Percentiles rank a stretch among this genome's conserved stretches.
Conservation (phyloP, 2,329 filamentous ascomycete genomes). For the Colletotrichum tanaceti region DNA sequence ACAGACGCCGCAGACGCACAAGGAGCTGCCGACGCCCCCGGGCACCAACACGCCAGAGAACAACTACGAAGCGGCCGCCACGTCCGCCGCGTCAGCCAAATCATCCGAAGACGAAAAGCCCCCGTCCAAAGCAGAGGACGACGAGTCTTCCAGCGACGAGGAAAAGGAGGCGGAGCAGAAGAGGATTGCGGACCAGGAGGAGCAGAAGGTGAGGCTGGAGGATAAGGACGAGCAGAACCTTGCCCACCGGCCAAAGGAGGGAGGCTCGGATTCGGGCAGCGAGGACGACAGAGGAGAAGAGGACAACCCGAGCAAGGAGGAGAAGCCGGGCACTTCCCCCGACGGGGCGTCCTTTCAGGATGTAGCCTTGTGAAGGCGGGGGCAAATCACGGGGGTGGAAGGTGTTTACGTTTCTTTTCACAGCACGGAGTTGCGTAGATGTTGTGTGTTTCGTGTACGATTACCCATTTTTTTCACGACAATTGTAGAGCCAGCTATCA, state of each 20-base stretch:
- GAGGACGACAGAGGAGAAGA: conserved; percentile 50
- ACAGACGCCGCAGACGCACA: conserved; percentile 45
- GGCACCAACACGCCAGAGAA: conserved; percentile 45
- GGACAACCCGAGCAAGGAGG: conserved; percentile 46
- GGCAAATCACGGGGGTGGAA: background rate
- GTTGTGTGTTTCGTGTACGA: conserved; percentile 29
- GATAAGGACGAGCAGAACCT: conserved; percentile 67
- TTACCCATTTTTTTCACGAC: conserved; percentile 28
- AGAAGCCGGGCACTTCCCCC: conserved; percentile 60
- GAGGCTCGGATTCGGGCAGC: conserved; percentile 38
- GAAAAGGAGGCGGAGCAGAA: conserved; percentile 52
- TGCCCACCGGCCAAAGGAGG: conserved; percentile 57
- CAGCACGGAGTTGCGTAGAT: conserved; percentile 37
- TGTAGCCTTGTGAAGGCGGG: conserved; percentile 63
- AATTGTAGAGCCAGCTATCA: conserved; percentile 25
- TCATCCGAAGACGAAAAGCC: conserved; percentile 41
- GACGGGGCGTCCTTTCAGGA: conserved; percentile 73
- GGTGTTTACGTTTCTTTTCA: conserved; percentile 16
- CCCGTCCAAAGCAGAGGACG: conserved; percentile 42
- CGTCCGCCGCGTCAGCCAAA: conserved; percentile 28
- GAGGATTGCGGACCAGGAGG: conserved; percentile 53
- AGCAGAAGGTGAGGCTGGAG: conserved; percentile 68
- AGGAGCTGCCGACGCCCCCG: conserved; percentile 49
- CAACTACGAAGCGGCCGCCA: conserved; percentile 42
- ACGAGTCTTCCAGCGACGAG: conserved; percentile 48